phyloP scores from a whole-genome alignment of 2,329 filamentous ascomycete genomes.

The Fusarium sp. region DNA sequence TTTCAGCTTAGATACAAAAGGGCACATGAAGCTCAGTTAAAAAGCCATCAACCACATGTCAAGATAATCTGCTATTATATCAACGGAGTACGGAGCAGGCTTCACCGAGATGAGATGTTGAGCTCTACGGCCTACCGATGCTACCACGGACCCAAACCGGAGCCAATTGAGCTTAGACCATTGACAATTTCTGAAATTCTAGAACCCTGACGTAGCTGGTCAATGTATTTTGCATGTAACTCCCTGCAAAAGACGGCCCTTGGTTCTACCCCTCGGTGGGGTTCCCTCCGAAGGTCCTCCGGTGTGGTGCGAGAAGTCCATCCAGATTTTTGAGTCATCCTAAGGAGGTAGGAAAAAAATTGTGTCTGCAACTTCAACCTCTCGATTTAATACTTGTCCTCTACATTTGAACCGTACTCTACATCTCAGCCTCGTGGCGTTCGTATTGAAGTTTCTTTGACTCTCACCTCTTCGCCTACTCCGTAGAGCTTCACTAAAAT shows the following conservation, averaged over 20 bases:
- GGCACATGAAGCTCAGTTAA: background rate
- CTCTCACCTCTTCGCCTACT: slow-evolving; percentile 22
- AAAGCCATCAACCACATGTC: background rate
- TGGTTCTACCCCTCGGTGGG: slow-evolving; percentile 43
- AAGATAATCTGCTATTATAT: background rate
- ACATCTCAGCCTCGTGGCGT: slow-evolving; percentile 28
- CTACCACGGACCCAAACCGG: slow-evolving; percentile 18
- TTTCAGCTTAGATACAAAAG: background rate
- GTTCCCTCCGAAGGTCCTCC: slow-evolving; percentile 47
- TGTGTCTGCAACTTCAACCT: slow-evolving; percentile 13
- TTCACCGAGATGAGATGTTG: slow-evolving; percentile 16
- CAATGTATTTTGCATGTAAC: slow-evolving; percentile 28
- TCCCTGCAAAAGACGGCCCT: slow-evolving; percentile 26
- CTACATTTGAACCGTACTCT: slow-evolving; percentile 9
- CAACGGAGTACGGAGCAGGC: background rate
- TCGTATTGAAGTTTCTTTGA: slow-evolving; percentile 24
- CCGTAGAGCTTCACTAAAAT: slow-evolving; percentile 31
- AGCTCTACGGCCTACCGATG: background rate
- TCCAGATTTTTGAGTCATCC: slow-evolving; percentile 35
- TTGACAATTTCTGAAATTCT: slow-evolving; percentile 45
- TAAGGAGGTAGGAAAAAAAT: slow-evolving; percentile 23
- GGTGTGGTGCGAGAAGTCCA: slow-evolving; percentile 20
- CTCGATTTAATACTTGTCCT: slow-evolving; percentile 7
- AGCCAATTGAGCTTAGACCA: slow-evolving; percentile 44
- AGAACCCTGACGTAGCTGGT: slow-evolving; percentile 42